These are phyloP conservation scores for Aotearoamyces nothofagi DNA, from an alignment of 2,329 filamentous ascomycete species.

Conservation along the genomic window DNA sequence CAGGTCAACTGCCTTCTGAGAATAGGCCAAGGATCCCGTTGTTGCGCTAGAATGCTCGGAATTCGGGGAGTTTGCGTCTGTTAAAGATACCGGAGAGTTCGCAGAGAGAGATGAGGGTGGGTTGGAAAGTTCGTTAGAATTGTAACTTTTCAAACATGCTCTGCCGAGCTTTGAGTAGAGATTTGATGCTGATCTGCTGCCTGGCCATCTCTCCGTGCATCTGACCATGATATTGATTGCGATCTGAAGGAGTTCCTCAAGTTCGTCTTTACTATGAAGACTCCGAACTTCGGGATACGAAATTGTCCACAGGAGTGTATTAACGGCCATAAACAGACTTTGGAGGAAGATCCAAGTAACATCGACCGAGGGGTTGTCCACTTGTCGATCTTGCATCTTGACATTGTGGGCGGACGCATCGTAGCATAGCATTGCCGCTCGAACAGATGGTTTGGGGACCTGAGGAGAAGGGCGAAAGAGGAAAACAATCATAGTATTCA, in stretches of 20 bases:
- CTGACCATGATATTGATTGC: conserved; percentile 67
- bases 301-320: conserved; percentile 81
- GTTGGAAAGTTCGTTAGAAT: conserved; percentile 32
- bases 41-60: conserved; percentile 25
- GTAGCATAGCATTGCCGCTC: conserved; percentile 71
- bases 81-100: conserved; percentile 23
- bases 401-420: conserved; percentile 74
- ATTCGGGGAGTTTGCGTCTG: conserved; percentile 29
- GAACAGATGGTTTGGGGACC: conserved; percentile 65
- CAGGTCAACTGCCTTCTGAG: conserved; percentile 21
- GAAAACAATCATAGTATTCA: conserved; percentile 79
- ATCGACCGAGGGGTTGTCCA: conserved; percentile 61
- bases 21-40: conserved; percentile 18
- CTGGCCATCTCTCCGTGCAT: conserved; percentile 82
- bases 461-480: conserved; percentile 87
- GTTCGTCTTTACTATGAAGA: conserved; percentile 56
- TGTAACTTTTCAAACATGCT: conserved; percentile 80
- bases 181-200: conserved; percentile 68
- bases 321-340: conserved; percentile 79
- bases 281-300: conserved; percentile 75
- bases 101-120: conserved; percentile 32
- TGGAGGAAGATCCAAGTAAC: conserved; percentile 91
- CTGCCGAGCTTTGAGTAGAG: conserved; percentile 76
- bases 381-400: conserved; percentile 64
- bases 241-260: conserved; percentile 58